phyloP scores from a whole-genome alignment of 202 grass and related monocot genomes.

The Elaeis oleifera region DNA sequence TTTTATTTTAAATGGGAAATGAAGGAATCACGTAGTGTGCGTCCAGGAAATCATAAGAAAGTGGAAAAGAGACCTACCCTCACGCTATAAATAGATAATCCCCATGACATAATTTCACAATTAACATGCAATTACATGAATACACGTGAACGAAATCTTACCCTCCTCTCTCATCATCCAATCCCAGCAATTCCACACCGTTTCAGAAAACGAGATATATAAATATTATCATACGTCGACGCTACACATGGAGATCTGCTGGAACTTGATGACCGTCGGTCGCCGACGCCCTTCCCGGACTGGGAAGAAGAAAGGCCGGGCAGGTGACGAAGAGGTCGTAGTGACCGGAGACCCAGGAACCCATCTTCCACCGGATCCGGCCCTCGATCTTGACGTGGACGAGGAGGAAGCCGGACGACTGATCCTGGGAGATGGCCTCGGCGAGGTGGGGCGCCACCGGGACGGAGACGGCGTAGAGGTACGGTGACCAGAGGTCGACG shows the following conservation, averaged over 20 bases:
- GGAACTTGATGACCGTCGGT: conserved; percentile 40
- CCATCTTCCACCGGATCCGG: conserved; percentile 64
- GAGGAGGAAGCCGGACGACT: conserved; percentile 40
- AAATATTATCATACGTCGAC: conserved; percentile 42
- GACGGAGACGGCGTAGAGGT: conserved; percentile 33
- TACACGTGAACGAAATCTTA: too few species aligned
- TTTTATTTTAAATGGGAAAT: too few species aligned
- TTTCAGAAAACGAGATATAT: too few species aligned
- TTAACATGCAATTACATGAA: too few species aligned
- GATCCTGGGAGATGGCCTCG: conserved; percentile 35
- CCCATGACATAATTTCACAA: too few species aligned
- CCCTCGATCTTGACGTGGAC: conserved; percentile 70
- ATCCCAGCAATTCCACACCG: too few species aligned
- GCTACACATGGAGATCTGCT: conserved; percentile 55
- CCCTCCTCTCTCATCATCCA: too few species aligned
- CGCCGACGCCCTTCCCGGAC: conserved; percentile 10
- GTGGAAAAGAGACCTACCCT: too few species aligned
- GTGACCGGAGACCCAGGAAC: conserved; percentile 47
- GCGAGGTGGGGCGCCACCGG: conserved; percentile 62
- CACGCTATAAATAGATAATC: too few species aligned
- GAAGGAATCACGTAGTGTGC: too few species aligned
- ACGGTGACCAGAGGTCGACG: conserved; percentile 57
- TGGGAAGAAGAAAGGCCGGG: conserved; percentile 44
- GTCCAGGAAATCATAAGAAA: too few species aligned
- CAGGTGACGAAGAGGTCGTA: conserved; percentile 74